phyloP scores from a whole-genome alignment of 352 stramenopile genomes.

The Globisporangium irregulare region DNA sequence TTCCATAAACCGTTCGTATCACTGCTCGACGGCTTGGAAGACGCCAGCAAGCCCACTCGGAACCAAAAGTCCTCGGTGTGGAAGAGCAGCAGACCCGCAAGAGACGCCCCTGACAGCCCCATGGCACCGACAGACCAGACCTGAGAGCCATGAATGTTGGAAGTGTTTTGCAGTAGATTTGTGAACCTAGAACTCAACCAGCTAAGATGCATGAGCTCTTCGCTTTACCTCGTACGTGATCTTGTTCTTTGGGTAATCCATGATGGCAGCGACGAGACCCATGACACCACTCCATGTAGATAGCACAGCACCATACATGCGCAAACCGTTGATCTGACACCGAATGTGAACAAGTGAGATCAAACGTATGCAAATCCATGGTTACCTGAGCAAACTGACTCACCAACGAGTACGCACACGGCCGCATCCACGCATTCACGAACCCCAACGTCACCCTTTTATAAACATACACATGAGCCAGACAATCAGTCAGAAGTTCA shows the following conservation, averaged over 20 bases:
- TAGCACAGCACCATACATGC: constrained; percentile 38
- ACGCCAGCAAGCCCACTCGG: constrained; percentile 18
- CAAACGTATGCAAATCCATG: not conserved
- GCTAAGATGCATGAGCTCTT: not conserved
- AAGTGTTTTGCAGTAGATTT: not conserved
- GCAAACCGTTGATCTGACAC: constrained; percentile 48
- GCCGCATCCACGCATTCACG: constrained; percentile 44
- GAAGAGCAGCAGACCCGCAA: constrained; percentile 41
- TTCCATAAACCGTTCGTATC: not conserved
- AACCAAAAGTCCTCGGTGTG: constrained; percentile 58
- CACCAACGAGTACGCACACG: constrained; percentile 46
- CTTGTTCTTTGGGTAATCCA: constrained; percentile 42
- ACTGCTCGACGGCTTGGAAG: not conserved
- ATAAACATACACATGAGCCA: not conserved
- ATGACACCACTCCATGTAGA: constrained; percentile 39
- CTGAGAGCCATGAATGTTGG: constrained; percentile 17
- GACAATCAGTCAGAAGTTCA: not conserved
- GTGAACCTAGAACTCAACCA: not conserved
- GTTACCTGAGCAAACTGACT: not conserved
- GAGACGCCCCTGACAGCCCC: constrained; percentile 33
- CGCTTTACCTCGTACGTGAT: constrained; percentile 38
- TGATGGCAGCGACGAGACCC: constrained; percentile 30
- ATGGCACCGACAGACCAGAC: constrained; percentile 58
- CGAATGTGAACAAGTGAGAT: not conserved
- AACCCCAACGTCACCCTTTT: constrained; percentile 21